Evolutionary conservation across 495 filamentous ascomycete genomes (phyloP).

Genomic region (Emericellopsis terricola): DNA sequence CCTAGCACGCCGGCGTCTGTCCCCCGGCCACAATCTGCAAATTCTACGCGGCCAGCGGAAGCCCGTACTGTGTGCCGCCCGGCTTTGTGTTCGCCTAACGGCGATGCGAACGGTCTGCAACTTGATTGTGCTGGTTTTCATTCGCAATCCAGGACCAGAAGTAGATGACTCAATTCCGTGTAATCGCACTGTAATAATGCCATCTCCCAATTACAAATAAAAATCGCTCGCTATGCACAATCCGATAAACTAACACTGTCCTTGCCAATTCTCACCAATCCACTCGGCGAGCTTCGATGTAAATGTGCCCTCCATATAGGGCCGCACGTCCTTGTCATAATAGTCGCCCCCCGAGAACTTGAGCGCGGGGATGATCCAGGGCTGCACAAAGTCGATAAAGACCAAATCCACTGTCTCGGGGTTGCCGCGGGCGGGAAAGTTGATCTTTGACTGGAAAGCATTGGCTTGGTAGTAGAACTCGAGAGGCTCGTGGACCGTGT

Average conservation of each 20-base stretch:
- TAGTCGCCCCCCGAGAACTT: conserved; percentile 47
- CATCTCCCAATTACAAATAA: background rate
- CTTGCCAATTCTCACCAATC: conserved; percentile 63
- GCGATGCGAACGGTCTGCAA: too few relatives aligned
- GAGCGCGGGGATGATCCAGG: conserved; percentile 56
- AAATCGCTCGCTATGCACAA: background rate
- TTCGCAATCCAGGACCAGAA: too few relatives aligned
- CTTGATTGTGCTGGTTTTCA: too few relatives aligned
- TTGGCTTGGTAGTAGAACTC: conserved; percentile 66
- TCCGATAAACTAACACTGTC: too few relatives aligned
- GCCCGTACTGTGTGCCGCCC: conserved; percentile 2
- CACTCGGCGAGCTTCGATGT: conserved; percentile 59
- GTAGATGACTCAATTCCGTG: background rate
- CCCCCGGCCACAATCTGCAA: conserved; percentile 2
- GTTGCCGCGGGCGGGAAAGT: conserved; percentile 26
- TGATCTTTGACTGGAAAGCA: conserved; percentile 50
- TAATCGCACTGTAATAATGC: background rate
- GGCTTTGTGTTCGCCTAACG: conserved; percentile 1
- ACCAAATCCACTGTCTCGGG: conserved; percentile 70
- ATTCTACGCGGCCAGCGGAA: background rate
- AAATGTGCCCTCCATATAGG: conserved; percentile 51
- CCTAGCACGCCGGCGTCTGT: background rate
- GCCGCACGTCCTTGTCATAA: conserved; percentile 34
- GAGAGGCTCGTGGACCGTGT: conserved; percentile 64
- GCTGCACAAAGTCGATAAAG: conserved; percentile 80